phyloP scores from a whole-genome alignment of 192 early-diverging fungal genomes.

The Backusella luteola region DNA sequence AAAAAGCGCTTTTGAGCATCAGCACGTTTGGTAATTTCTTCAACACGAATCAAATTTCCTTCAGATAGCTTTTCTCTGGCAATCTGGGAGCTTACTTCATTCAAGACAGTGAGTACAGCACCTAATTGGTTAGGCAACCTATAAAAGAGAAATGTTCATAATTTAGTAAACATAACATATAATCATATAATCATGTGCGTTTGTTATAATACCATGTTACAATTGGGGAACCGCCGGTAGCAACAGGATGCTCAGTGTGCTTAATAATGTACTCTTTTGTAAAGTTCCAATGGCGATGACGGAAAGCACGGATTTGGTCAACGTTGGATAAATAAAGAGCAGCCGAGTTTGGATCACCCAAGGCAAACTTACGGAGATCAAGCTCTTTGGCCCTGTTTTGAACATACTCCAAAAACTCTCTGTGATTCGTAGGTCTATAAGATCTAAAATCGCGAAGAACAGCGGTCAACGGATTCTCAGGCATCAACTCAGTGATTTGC shows the following conservation, averaged over 20 bases:
- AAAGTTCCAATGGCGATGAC: slow-evolving; percentile 87
- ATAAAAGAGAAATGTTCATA: slow-evolving; percentile 43
- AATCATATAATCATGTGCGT: background rate
- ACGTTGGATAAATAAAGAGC: slow-evolving; percentile 76
- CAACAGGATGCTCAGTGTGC: slow-evolving; percentile 69
- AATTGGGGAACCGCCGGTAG: slow-evolving; percentile 72
- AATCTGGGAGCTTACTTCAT: slow-evolving; percentile 55
- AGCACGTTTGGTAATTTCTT: slow-evolving; percentile 57
- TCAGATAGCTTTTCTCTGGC: slow-evolving; percentile 52
- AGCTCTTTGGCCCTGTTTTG: slow-evolving; percentile 48
- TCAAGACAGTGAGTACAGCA: slow-evolving; percentile 62
- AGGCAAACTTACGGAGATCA: slow-evolving; percentile 58
- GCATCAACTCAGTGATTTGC: slow-evolving; percentile 77
- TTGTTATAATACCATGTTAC: slow-evolving; percentile 46
- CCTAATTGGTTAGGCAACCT: slow-evolving; percentile 73
- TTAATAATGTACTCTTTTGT: slow-evolving; percentile 86
- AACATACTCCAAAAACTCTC: slow-evolving; percentile 72
- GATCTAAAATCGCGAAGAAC: slow-evolving; percentile 72
- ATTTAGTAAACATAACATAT: background rate
- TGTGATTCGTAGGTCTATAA: slow-evolving; percentile 81
- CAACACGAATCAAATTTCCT: slow-evolving; percentile 58
- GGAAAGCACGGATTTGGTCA: slow-evolving; percentile 81
- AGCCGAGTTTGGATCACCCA: slow-evolving; percentile 59
- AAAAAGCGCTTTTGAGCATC: slow-evolving; percentile 63
- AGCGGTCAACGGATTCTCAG: slow-evolving; percentile 77